Conservation (phyloP, 352 stramenopile genomes). For the Globisporangium acanthophoron region DNA sequence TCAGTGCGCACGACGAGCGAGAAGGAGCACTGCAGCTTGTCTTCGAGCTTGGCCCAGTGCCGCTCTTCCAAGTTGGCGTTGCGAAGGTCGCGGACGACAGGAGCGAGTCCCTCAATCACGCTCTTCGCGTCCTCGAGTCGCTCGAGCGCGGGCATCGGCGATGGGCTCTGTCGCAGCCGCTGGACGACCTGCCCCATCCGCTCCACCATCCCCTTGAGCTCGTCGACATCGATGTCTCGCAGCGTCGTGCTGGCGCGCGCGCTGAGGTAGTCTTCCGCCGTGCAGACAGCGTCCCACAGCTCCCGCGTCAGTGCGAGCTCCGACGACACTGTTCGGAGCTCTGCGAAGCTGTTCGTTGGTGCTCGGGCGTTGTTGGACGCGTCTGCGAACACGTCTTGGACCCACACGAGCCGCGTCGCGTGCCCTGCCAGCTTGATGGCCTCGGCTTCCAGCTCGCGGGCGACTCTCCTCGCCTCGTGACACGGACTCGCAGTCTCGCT, state of each 20-base stretch:
- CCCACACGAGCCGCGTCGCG: constrained; percentile 23
- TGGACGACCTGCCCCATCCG: constrained; percentile 20
- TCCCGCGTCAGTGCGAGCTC: constrained; percentile 55
- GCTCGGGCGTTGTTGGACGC: constrained; percentile 22
- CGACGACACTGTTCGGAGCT: constrained; percentile 25
- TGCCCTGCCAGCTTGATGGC: constrained; percentile 20
- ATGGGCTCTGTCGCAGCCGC: constrained; percentile 13
- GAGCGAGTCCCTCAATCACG: constrained; percentile 38
- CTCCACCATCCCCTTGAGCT: constrained; percentile 24
- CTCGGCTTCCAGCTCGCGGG: constrained; percentile 22
- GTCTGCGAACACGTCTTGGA: constrained; percentile 38
- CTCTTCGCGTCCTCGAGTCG: constrained; percentile 33
- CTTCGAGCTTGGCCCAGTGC: constrained; percentile 70
- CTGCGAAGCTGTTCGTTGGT: constrained; percentile 27
- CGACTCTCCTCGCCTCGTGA: constrained; percentile 22
- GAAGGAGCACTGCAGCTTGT: constrained; percentile 58
- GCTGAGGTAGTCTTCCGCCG: constrained; percentile 37
- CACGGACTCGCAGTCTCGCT: constrained; percentile 26
- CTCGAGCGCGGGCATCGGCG: constrained; percentile 21
- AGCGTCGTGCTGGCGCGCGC: constrained; percentile 31
- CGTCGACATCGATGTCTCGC: constrained; percentile 31
- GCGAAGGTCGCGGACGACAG: constrained; percentile 54
- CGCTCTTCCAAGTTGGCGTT: constrained; percentile 52
- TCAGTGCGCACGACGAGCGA: background rate
- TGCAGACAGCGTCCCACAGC: constrained; percentile 51